These are phyloP conservation scores for Mucor sp. DNA, from an alignment of 371 early-diverging fungal genomes.

Conservation along the genomic window DNA sequence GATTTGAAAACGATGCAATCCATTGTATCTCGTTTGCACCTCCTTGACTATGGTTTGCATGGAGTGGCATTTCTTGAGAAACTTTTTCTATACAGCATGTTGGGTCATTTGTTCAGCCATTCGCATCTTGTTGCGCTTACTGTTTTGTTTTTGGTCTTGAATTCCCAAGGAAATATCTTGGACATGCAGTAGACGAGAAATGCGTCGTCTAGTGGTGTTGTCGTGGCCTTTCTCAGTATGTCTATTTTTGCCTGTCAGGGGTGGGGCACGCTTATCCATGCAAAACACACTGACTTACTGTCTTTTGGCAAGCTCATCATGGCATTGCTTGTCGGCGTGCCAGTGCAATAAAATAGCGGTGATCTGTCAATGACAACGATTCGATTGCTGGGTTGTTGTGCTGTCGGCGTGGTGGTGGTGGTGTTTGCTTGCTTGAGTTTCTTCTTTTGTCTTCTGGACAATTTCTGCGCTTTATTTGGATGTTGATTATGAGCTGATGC, in stretches of 20 bases:
- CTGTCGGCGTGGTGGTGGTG: no score
- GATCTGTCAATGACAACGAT: not conserved
- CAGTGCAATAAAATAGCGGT: not conserved
- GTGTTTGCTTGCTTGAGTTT: not conserved
- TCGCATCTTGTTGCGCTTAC: no score
- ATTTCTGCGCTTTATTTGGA: not conserved
- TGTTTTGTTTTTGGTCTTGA: not conserved
- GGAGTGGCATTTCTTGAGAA: constrained; percentile 1
- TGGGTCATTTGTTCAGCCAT: not conserved
- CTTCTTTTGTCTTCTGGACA: constrained; percentile 8
- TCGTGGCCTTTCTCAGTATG: not conserved
- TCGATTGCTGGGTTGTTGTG: not conserved
- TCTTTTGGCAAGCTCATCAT: not conserved
- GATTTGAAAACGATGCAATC: not conserved
- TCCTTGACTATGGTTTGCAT: not conserved
- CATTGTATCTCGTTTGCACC: not conserved
- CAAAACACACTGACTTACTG: not conserved
- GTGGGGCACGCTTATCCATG: no score
- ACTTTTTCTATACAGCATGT: constrained; percentile 8
- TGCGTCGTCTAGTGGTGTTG: not conserved
- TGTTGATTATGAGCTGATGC: no score
- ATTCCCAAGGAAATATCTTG: constrained; percentile 14
- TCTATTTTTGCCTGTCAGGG: no score
- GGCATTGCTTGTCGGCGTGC: not conserved
- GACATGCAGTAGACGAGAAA: not conserved